A percentile compares a stretch with the other conserved stretches of the same genome.
Conservation (phyloP, 2,329 filamentous ascomycete genomes). For the Knoxdaviesia capensis region DNA sequence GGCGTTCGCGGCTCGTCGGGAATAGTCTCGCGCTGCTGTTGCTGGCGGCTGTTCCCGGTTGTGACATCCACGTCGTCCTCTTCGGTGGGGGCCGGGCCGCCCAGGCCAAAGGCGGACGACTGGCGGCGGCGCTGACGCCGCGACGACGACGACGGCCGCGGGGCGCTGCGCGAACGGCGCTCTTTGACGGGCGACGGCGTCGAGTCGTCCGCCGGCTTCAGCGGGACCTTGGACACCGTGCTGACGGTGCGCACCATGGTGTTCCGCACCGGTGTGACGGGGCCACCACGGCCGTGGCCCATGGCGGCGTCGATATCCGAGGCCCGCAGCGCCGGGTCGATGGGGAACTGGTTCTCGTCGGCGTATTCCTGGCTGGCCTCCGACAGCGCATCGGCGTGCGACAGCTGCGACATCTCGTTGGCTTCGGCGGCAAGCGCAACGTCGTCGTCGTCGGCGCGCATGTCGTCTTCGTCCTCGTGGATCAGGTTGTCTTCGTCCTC, state of each 20-base stretch:
- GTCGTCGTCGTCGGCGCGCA: slow-evolving; percentile 32
- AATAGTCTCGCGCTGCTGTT: too few species aligned
- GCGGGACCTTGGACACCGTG: slow-evolving; percentile 58
- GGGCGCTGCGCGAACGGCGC: slow-evolving; percentile 13
- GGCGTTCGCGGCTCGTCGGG: slow-evolving; percentile 11
- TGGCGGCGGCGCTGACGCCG: slow-evolving; percentile 4
- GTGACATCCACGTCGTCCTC: slow-evolving; percentile 5
- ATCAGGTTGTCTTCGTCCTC: neutral
- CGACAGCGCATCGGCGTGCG: slow-evolving; percentile 26
- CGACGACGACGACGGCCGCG: slow-evolving; percentile 8
- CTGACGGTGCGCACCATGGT: slow-evolving; percentile 18
- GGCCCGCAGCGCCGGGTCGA: slow-evolving; percentile 24
- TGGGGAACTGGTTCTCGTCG: slow-evolving; percentile 42
- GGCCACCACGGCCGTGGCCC: neutral
- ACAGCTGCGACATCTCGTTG: slow-evolving; percentile 29
- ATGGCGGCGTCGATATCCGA: neutral
- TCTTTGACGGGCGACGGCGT: slow-evolving; percentile 26
- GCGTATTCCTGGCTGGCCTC: slow-evolving; percentile 46
- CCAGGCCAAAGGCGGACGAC: slow-evolving; percentile 4
- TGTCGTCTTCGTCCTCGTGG: slow-evolving; percentile 14
- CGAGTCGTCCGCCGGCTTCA: slow-evolving; percentile 46
- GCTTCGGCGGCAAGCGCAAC: slow-evolving; percentile 36
- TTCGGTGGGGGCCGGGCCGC: slow-evolving; percentile 5
- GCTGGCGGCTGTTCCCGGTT: too few species aligned
- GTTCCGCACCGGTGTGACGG: slow-evolving; percentile 27